A percentile compares a stretch with the other conserved stretches of the same genome.
phyloP scores from a whole-genome alignment of 2,329 filamentous ascomycete species.

The Colletotrichum phormii region DNA sequence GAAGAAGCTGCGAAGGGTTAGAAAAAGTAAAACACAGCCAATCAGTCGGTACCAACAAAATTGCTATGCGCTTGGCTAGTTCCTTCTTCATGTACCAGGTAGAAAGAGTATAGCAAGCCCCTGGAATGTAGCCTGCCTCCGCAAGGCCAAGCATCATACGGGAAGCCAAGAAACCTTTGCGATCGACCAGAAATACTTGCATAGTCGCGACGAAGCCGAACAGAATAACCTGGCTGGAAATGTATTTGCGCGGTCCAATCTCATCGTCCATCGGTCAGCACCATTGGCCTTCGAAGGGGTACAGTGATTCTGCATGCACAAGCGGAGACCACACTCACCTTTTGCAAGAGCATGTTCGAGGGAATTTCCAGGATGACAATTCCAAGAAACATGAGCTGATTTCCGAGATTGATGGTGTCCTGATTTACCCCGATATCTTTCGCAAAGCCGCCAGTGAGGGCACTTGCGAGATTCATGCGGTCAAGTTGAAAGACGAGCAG shows the following conservation, averaged over 20 bases:
- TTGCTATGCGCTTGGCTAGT: conserved; percentile 57
- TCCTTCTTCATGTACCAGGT: conserved; percentile 62
- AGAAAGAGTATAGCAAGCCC: conserved; percentile 61
- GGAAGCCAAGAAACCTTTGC: conserved; percentile 56
- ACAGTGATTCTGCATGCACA: too few relatives aligned
- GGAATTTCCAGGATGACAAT: conserved; percentile 64
- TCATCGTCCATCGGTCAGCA: conserved; percentile 29
- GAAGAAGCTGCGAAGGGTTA: conserved; percentile 50
- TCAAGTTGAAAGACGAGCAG: conserved; percentile 64
- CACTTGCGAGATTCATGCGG: conserved; percentile 64
- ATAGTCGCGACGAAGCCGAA: conserved; percentile 60
- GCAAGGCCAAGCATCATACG: conserved; percentile 58
- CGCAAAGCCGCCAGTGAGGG: conserved; percentile 60
- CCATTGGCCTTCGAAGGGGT: not conserved
- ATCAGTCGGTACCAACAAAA: conserved; percentile 45
- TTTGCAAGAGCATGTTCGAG: conserved; percentile 58
- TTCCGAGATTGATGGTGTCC: conserved; percentile 62
- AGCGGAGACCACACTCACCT: conserved; percentile 31
- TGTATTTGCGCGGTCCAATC: conserved; percentile 60
- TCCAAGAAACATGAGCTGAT: conserved; percentile 64
- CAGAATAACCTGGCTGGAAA: conserved; percentile 58
- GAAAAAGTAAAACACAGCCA: not conserved
- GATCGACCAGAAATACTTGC: conserved; percentile 55
- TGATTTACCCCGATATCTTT: conserved; percentile 56
- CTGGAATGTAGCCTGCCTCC: conserved; percentile 64